Conservation (phyloP, 2,329 filamentous ascomycete genomes). For the Orbilia brochopaga region DNA sequence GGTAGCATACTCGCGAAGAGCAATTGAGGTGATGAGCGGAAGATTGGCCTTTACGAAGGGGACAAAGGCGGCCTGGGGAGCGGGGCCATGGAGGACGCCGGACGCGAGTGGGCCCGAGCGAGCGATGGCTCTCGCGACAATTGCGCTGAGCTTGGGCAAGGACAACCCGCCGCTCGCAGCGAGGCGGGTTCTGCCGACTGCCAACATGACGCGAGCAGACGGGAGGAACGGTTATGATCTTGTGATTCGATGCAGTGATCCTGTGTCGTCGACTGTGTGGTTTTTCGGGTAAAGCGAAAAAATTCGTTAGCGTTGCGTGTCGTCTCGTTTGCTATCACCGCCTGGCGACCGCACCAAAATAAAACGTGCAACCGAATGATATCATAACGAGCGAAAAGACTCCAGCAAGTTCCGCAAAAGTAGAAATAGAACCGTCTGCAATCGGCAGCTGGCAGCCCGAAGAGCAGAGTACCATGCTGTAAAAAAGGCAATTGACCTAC, state of each 20-base stretch:
- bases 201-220: conserved; percentile 30
- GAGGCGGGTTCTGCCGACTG: conserved; percentile 44
- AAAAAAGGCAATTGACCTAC: background rate
- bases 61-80: conserved; percentile 31
- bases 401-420: background rate
- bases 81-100: conserved; percentile 29
- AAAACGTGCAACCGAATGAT: conserved; percentile 11
- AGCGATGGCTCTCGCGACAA: conserved; percentile 40
- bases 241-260: conserved; percentile 11
- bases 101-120: conserved; percentile 44
- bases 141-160: conserved; percentile 41
- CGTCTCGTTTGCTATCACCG: conserved; percentile 30
- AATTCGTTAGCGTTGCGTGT: conserved; percentile 47
- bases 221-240: conserved; percentile 7
- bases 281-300: conserved; percentile 48
- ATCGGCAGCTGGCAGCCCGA: background rate
- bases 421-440: background rate
- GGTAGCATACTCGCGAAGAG: conserved; percentile 44
- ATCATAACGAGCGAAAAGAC: conserved; percentile 10
- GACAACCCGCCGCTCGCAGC: conserved; percentile 36
- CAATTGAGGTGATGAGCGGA: conserved; percentile 30
- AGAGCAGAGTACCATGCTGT: background rate
- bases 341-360: background rate
- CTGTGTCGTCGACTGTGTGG: conserved; percentile 9
- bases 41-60: conserved; percentile 49